These are phyloP conservation scores for Trametes punicea DNA, from an alignment of 768 basidiomycete genomes.

Conservation along the genomic window DNA sequence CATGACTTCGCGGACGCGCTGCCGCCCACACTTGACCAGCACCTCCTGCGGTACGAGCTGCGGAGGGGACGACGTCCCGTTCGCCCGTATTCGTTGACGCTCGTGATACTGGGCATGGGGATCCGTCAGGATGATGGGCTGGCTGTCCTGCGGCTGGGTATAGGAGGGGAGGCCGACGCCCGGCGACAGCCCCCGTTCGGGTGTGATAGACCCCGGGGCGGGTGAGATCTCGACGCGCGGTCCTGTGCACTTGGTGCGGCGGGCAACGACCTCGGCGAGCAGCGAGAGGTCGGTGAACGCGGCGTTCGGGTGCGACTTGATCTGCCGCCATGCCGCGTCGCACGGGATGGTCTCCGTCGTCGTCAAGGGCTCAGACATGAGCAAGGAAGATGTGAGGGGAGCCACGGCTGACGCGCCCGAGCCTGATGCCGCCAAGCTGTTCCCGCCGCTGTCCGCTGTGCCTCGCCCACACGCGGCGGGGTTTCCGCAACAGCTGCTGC, in stretches of 20 bases:
- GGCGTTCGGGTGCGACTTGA: conserved; percentile 87
- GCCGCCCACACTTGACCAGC: conserved; percentile 58
- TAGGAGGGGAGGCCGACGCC: conserved; percentile 1
- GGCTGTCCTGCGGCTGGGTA: conserved; percentile 26
- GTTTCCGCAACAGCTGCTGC: conserved; percentile 39
- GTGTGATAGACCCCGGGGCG: conserved; percentile 45
- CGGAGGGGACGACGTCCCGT: conserved; percentile 40
- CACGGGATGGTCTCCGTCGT: conserved; percentile 63
- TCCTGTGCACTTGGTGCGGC: conserved; percentile 73
- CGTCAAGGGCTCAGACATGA: conserved; percentile 17
- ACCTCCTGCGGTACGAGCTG: conserved; percentile 60
- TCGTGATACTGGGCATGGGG: conserved; percentile 52
- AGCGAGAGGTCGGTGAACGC: conserved; percentile 79
- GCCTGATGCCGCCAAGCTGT: not conserved
- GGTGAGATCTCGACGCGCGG: conserved; percentile 62
- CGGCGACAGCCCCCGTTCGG: conserved; percentile 44
- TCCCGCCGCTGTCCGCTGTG: not conserved
- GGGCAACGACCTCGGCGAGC: conserved; percentile 86
- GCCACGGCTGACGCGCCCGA: not conserved
- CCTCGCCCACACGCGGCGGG: conserved; percentile 22
- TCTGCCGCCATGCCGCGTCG: conserved; percentile 77
- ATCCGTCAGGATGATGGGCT: conserved; percentile 48
- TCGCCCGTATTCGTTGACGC: conserved; percentile 35
- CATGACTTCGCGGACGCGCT: conserved; percentile 61
- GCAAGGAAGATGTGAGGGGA: conserved; percentile 14